phyloP scores from a whole-genome alignment of 495 filamentous ascomycete species.

The Symbiotaphrina buchneri region DNA sequence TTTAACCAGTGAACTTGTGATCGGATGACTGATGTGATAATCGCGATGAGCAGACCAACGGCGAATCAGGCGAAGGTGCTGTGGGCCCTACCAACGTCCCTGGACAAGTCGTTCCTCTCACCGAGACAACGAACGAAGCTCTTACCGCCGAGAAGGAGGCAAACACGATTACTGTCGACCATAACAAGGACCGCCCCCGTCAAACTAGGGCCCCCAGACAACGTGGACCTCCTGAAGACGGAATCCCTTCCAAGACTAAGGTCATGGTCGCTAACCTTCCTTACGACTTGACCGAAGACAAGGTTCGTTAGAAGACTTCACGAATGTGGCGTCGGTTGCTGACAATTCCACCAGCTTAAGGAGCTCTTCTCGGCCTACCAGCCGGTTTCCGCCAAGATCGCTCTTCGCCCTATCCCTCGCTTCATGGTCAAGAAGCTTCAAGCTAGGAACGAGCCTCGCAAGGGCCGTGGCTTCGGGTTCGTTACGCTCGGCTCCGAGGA shows the following conservation, averaged over 20 bases:
- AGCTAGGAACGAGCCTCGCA: conserved; percentile 90
- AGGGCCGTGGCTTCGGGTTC: conserved; percentile 97
- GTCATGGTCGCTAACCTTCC: conserved; percentile 99
- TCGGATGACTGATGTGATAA: neutral
- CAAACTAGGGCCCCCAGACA: conserved; percentile 40
- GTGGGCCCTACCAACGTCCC: conserved; percentile 28
- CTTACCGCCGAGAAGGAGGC: conserved; percentile 23
- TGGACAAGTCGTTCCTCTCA: conserved; percentile 26
- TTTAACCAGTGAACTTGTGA: neutral
- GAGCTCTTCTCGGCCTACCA: conserved; percentile 81
- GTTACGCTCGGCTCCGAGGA: conserved; percentile 91
- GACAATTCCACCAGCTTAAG: conserved; percentile 44
- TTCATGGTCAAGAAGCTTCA: conserved; percentile 99
- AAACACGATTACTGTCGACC: conserved; percentile 15
- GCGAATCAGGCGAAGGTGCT: conserved; percentile 12
- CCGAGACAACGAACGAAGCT: conserved; percentile 36
- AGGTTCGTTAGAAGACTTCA: conserved; percentile 29
- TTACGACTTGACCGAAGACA: conserved; percentile 93
- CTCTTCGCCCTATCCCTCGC: conserved; percentile 89
- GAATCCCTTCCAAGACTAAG: conserved; percentile 97
- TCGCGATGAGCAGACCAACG: conserved; percentile 5
- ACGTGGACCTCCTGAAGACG: conserved; percentile 92
- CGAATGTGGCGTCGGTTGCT: conserved; percentile 11
- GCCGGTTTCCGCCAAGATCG: conserved; percentile 88
- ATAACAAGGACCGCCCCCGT: conserved; percentile 16